These are phyloP conservation scores for Aspergillus sparsus DNA, from an alignment of 495 filamentous ascomycete species.

Conservation along the genomic window DNA sequence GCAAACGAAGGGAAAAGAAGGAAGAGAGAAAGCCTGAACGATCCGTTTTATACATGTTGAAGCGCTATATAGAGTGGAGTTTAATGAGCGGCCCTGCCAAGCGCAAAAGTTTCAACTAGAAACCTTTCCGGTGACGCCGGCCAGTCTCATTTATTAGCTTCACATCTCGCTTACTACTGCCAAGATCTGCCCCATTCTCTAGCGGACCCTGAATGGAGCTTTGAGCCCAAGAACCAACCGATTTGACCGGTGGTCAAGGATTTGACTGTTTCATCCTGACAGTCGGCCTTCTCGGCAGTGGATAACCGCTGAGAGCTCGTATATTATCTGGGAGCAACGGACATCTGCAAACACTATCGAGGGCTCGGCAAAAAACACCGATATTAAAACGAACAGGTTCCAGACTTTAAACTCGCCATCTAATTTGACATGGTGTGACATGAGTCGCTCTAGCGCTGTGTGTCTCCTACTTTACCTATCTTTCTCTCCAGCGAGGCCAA, in stretches of 20 bases:
- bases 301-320: background rate
- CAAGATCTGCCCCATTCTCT: background rate
- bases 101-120: background rate
- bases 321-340: background rate
- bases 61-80: conserved; percentile 1
- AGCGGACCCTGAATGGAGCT: no score
- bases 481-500: background rate
- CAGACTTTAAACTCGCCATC: background rate
- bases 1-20: background rate
- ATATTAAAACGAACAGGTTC: background rate
- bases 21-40: background rate
- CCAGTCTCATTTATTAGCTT: background rate
- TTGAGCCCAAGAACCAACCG: no score
- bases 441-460: background rate
- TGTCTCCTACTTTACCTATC: background rate
- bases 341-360: background rate
- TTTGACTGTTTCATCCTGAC: background rate
- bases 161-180: background rate
- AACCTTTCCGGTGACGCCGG: background rate
- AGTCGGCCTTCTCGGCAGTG: background rate
- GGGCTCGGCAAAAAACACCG: background rate
- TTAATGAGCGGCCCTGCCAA: conserved; percentile 8
- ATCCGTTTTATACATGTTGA: background rate
- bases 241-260: background rate
- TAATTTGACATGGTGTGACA: background rate